These are phyloP conservation scores for Zygosaccharomyces sapae DNA, from an alignment of 1,139 yeast genomes.

Conservation along the genomic window DNA sequence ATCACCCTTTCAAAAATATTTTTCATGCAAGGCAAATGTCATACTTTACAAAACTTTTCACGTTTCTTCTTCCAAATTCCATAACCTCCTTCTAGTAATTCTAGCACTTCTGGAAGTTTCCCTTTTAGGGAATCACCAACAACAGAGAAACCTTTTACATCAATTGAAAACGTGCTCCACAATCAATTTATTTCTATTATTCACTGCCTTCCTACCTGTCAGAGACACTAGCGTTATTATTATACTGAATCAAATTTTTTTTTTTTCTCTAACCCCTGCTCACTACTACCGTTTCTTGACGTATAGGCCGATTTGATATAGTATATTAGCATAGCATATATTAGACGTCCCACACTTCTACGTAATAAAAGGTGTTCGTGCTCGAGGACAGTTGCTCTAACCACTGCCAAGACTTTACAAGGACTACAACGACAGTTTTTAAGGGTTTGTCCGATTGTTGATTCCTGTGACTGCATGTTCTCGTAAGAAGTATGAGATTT, in stretches of 20 bases:
- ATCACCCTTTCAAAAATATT: too few relatives aligned
- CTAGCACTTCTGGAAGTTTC: too few relatives aligned
- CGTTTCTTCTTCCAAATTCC: too few relatives aligned
- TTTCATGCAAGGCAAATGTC: too few relatives aligned
- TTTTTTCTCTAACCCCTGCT: neutral
- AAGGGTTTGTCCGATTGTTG: too few relatives aligned
- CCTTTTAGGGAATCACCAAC: neutral
- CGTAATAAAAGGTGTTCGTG: too few relatives aligned
- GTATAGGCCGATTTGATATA: neutral
- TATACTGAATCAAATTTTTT: neutral
- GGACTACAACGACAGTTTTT: too few relatives aligned
- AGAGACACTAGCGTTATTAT: neutral
- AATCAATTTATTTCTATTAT: neutral
- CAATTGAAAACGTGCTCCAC: constrained; percentile 2
- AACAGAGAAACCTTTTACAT: neutral
- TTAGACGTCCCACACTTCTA: too few relatives aligned
- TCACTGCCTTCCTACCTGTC: neutral
- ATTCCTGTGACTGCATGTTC: too few relatives aligned
- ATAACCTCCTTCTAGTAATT: too few relatives aligned
- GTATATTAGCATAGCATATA: neutral
- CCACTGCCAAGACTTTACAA: too few relatives aligned
- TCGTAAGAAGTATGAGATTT: constrained; percentile 51
- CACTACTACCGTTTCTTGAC: neutral
- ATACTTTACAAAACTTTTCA: neutral
- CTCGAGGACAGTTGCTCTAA: too few relatives aligned